Base-by-base conservation (phyloP, 139 green algal species). In the Coelastrella sp. region DNA sequence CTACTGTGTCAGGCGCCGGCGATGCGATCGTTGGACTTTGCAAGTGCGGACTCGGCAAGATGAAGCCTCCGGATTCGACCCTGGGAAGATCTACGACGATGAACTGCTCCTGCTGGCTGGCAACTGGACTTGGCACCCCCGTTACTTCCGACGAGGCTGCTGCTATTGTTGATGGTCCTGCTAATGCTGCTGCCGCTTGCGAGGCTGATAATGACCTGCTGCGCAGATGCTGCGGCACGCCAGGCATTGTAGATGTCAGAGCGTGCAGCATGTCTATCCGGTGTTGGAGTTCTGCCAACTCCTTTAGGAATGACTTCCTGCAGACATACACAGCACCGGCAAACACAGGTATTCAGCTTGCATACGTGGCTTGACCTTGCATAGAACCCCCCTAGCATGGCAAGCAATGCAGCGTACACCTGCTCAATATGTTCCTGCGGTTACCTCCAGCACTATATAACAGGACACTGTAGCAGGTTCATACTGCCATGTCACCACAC, bases 11-110 rank as follows among this genome's bases (percentile, higher is more conserved):
- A 11, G 83, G 83, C 5, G 83, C 22, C 11, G 81, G 60, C 76
- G 83, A 88, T 17, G 14, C 66, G 10, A n/a, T 56, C 3, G 83
- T 73, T 22, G 68, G 68, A 16, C 68, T 76, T n/a, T 56, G 54
- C 32, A 13, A 23, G 22, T 57, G 22, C 74, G n/a, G n/a, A n/a
- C n/a, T n/a, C n/a, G n/a, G n/a, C n/a, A 88, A 19, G 17, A 65
- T 54, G 13, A 88, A 88, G 19, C 83, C 83, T 10, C 83, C 83
- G 19, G 66, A 80, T 19, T 88, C 83, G n/a, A 80, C 83, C 19
- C 83, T 47, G 5, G 83, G 83, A 19, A 88, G 83, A 66, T 88
- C 83, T 10, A 88, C 66, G 2, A 88, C 54, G 22, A 88, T 57
- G 71, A 88, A 88, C 23, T 77, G 86, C 60, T 77, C 59, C 6